Conservation (phyloP, 352 stramenopile genomes). For the Phytophthora hybrid region DNA sequence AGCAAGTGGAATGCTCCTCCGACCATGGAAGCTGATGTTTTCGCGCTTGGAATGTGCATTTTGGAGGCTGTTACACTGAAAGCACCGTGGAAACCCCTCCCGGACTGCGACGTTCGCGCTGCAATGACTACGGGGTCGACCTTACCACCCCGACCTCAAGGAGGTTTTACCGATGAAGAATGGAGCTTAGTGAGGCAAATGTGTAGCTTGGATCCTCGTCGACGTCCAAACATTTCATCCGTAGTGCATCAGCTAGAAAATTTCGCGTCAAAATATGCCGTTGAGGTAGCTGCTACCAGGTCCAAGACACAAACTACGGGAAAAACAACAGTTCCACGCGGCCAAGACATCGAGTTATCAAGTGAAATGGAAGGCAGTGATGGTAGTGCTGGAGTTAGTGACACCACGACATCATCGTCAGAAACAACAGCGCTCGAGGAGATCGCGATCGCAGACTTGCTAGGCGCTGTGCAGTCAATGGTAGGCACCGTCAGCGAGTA, state of each 20-base stretch:
- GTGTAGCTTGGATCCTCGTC: conserved; percentile 17
- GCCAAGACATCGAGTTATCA: not conserved
- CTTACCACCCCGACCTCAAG: conserved; percentile 13
- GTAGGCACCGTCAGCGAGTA: conserved; percentile 9
- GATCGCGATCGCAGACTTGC: conserved; percentile 3
- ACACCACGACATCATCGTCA: not conserved
- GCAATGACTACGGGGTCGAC: conserved; percentile 4
- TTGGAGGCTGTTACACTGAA: conserved; percentile 28
- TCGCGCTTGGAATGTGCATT: conserved; percentile 27
- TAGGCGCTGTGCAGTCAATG: conserved; percentile 25
- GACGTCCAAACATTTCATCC: conserved; percentile 17
- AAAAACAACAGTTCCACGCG: not conserved
- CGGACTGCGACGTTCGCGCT: conserved; percentile 9
- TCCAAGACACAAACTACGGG: not conserved
- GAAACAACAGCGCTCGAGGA: not conserved
- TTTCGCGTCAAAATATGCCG: not conserved
- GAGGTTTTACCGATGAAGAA: conserved; percentile 21
- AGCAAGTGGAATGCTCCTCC: not conserved
- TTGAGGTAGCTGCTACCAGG: not conserved
- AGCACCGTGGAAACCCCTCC: conserved; percentile 14
- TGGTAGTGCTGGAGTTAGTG: not conserved
- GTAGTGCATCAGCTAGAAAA: conserved; percentile 25
- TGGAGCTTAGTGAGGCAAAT: conserved; percentile 29
- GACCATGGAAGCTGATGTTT: conserved; percentile 26
- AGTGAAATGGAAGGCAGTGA: not conserved